Conservation (phyloP, 345 rosid genomes). For the Geranium brycei region DNA sequence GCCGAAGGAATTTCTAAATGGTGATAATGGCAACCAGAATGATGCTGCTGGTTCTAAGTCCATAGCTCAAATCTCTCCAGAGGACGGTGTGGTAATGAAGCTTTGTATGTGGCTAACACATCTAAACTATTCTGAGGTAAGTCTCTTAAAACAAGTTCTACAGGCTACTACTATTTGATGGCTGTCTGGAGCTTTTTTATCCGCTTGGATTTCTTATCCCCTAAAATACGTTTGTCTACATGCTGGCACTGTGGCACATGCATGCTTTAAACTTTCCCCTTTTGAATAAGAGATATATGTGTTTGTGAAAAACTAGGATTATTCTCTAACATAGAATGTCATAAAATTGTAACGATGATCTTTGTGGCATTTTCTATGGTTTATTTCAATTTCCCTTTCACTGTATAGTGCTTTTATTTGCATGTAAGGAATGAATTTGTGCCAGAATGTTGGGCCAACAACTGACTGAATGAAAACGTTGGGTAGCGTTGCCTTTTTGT, state of each 20-base stretch:
- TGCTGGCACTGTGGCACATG: not conserved
- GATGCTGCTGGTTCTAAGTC: conserved; percentile 25
- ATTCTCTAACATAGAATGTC: not conserved
- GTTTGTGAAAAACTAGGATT: not conserved
- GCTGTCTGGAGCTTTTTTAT: not conserved
- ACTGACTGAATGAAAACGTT: too few relatives aligned
- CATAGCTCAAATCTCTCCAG: conserved; percentile 42
- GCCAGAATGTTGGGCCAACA: too few relatives aligned
- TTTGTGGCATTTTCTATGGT: not conserved
- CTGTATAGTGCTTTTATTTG: too few relatives aligned
- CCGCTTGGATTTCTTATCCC: not conserved
- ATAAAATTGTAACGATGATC: not conserved
- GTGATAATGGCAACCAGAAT: conserved; percentile 17
- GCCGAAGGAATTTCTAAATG: conserved; percentile 31
- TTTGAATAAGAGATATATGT: not conserved
- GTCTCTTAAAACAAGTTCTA: conserved; percentile 7
- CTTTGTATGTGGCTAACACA: conserved; percentile 47
- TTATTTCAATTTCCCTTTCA: not conserved
- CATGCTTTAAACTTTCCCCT: not conserved
- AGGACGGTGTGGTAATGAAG: conserved; percentile 55
- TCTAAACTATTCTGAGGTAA: conserved; percentile 39
- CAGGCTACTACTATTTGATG: not conserved
- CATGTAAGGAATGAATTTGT: too few relatives aligned
- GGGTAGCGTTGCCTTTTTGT: too few relatives aligned
- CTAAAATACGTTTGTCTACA: not conserved